Evolutionary conservation across 2,329 filamentous ascomycete genomes (phyloP).

Genomic region (Aspergillus persii): DNA sequence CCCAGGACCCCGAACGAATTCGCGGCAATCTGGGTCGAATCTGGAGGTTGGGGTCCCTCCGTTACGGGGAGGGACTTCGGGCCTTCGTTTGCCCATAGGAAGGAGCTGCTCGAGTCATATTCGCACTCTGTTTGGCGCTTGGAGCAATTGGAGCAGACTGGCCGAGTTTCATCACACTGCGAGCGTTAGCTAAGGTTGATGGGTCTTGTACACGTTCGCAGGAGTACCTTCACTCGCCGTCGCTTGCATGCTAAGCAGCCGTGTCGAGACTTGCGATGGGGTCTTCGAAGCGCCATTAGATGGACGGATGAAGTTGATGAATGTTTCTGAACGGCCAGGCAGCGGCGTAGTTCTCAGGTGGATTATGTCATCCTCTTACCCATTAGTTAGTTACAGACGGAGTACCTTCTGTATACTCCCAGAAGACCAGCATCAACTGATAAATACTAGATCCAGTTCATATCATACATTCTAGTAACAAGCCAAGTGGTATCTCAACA

Average conservation of each 20-base stretch:
- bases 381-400: too few relatives aligned
- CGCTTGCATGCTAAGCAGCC: slow-evolving; percentile 36
- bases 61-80: slow-evolving; percentile 11
- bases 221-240: slow-evolving; percentile 33
- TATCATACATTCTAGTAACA: not conserved
- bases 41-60: slow-evolving; percentile 18
- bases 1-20: slow-evolving; percentile 26
- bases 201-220: too few relatives aligned
- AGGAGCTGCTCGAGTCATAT: slow-evolving; percentile 30
- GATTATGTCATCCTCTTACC: not conserved
- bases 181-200: not conserved
- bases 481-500: slow-evolving; percentile 5
- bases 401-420: too few relatives aligned
- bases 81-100: slow-evolving; percentile 34
- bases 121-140: slow-evolving; percentile 33
- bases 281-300: slow-evolving; percentile 32
- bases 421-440: too few relatives aligned
- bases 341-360: not conserved
- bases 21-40: slow-evolving; percentile 11
- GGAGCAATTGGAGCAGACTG: slow-evolving; percentile 32
- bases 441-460: too few relatives aligned
- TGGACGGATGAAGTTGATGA: not conserved
- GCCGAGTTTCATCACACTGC: slow-evolving; percentile 34
- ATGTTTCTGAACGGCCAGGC: not conserved
- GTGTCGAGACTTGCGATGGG: slow-evolving; percentile 36